Base-by-base conservation (phyloP, 2,329 filamentous ascomycete genomes). In the Madurella fahalii region DNA sequence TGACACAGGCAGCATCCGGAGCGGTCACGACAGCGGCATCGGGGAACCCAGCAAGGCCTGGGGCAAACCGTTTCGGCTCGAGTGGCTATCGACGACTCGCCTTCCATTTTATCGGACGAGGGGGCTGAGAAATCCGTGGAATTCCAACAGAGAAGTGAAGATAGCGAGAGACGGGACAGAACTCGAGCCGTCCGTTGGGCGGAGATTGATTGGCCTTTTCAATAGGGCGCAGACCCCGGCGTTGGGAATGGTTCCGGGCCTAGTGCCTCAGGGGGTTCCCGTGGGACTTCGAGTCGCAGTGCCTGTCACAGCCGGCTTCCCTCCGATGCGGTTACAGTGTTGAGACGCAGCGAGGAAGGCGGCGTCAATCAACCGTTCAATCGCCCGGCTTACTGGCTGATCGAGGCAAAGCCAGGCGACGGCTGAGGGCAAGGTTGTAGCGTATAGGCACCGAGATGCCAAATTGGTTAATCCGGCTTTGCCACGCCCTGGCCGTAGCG, bases 121-220 rank as follows among this genome's bases (percentile, higher is more conserved):
- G 59, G 92, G 93, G 0, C 72, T 97, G 52, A 82, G 92, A 34
- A 97, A 97, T 67, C 88, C 90, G 0, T 96, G 91, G 90, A 97
- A 97, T 69, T 88, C 90, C 4, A 96, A 96, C 66, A 79, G 93
- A 50, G 93, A 97, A 67, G 89, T 97, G 58, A 97, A 97, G 72
- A 96, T 97, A 67, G 93, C 93, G 20, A 81, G 93, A 64, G 93
- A 97, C 65, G 93, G 93, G 2, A 97, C 93, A 0, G 93, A 97
- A 69, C 76, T 97, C 50, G 93, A 97, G 70, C 89, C 92, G 30
- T 82, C 78, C 31, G 82, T 95, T 42, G 93, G 92, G 5, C 83
- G 84, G 63, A 83, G 83, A 63, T 74, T 97, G 51, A 77, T 95
- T 58, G 84, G 85, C 43, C 80, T 96, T 64, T 96, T 97, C 70